phyloP scores from a whole-genome alignment of 2,329 filamentous ascomycete species.

The Ceratocystis alfenasii region DNA sequence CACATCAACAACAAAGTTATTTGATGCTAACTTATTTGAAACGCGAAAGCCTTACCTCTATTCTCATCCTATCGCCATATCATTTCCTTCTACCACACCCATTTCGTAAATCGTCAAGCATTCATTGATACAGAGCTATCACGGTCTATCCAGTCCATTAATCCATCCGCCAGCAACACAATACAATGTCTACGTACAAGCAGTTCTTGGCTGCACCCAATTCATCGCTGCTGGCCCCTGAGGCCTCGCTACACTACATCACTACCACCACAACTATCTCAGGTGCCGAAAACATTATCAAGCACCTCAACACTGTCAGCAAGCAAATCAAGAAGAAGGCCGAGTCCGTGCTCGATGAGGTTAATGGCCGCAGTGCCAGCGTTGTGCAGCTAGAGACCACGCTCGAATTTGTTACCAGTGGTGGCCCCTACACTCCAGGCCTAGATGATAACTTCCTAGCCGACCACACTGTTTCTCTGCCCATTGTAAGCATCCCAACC shows the following conservation, averaged over 20 bases:
- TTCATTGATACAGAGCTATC: no score
- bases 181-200: constrained; percentile 42
- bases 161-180: not conserved
- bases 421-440: constrained; percentile 75
- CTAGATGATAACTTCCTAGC: constrained; percentile 90
- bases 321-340: constrained; percentile 73
- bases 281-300: constrained; percentile 63
- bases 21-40: no score
- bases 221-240: constrained; percentile 48
- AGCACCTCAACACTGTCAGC: constrained; percentile 61
- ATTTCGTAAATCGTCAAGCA: no score
- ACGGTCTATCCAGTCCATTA: not conserved
- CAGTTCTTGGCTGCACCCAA: constrained; percentile 59
- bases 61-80: no score
- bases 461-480: constrained; percentile 65
- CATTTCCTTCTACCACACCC: no score
- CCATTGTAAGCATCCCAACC: constrained; percentile 52
- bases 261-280: constrained; percentile 68
- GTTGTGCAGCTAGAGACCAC: constrained; percentile 77
- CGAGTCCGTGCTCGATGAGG: constrained; percentile 59
- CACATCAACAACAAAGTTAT: no score
- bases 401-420: constrained; percentile 68
- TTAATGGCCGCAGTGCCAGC: constrained; percentile 60
- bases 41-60: no score
- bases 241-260: constrained; percentile 73